Base-by-base conservation (phyloP, 1,284 basidiomycete species). In the Fistulinella staudtii region DNA sequence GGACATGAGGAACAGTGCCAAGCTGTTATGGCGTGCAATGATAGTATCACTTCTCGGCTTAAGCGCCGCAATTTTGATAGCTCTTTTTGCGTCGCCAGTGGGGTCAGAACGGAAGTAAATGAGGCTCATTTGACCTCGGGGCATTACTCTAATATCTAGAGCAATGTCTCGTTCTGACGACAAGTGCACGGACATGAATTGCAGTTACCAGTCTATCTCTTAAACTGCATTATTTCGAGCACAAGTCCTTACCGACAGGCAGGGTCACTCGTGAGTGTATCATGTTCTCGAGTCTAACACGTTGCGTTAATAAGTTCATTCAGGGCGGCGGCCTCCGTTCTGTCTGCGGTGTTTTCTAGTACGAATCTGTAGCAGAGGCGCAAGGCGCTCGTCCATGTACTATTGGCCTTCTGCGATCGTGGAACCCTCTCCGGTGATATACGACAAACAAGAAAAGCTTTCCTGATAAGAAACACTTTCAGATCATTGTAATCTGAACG, bases 311-410 rank as follows among this genome's bases (percentile, higher is more conserved):
- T 24, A 9, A 37, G 9, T 39, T 31, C 22, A 39, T 38, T 24
- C 45, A 48, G 84, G 80, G 76, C 74, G 23, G 61, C n/a, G n/a
- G n/a, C n/a, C 77, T 8, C 79, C 78, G 4, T 45, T 62, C 39
- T 47, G 69, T 64, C 20, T 52, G 56, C n/a, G 80, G 80, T 10
- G 69, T 79, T 0, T 84, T 84, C 58, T 80, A 84, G 53, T 82
- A 85, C 52, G 45, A 53, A 1, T 58, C 57, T n/a, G 50, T 41
- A 3, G 51, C 57, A 14, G 72, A 72, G 46, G 78, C 77, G 7
- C 47, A 63, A 56, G 70, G 79, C 79, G 54, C 27, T 28, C 3
- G 28, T 20, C 34, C 36, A 9, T 30, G 10, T 11, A n/a, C n/a
- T n/a, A n/a, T 15, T 5, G 2, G 10, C 23, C 18, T 36, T 1